Conservation (phyloP, 2,329 filamentous ascomycete genomes). For the Cercospora sojina region DNA sequence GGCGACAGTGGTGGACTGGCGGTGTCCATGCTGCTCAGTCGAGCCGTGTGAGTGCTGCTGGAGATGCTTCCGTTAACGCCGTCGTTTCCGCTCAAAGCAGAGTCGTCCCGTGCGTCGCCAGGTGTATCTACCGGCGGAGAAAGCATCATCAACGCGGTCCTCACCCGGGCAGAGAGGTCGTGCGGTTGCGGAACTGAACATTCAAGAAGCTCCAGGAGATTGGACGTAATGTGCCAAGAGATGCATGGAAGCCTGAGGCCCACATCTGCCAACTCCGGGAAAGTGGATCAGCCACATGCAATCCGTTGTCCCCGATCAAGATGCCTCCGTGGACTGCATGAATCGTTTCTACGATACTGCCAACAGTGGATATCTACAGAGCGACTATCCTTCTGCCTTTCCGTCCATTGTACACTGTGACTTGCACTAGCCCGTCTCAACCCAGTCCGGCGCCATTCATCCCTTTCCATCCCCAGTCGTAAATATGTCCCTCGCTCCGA, state of each 20-base stretch:
- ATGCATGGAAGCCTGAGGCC: not conserved
- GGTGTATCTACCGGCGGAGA: not conserved
- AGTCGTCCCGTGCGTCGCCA: not conserved
- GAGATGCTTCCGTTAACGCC: not conserved
- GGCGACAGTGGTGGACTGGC: conserved; percentile 47
- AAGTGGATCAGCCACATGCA: not conserved
- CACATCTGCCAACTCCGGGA: not conserved
- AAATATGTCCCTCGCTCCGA: not conserved
- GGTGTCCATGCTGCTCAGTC: conserved; percentile 23
- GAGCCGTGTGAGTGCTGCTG: not conserved
- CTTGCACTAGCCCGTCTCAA: not conserved
- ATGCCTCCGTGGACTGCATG: not conserved
- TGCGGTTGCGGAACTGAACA: not conserved
- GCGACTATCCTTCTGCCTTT: not conserved
- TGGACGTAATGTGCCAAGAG: not conserved
- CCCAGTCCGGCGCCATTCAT: not conserved
- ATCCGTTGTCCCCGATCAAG: not conserved
- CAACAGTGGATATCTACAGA: not conserved
- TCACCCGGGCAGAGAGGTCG: not conserved
- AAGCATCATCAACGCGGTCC: not conserved
- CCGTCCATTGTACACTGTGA: not conserved
- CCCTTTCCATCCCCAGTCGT: not conserved
- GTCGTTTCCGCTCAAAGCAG: not conserved
- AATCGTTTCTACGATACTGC: not conserved
- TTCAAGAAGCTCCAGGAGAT: not conserved